These are phyloP conservation scores for Fusarium staphyleae DNA, from an alignment of 2,329 filamentous ascomycete genomes.

Conservation along the genomic window DNA sequence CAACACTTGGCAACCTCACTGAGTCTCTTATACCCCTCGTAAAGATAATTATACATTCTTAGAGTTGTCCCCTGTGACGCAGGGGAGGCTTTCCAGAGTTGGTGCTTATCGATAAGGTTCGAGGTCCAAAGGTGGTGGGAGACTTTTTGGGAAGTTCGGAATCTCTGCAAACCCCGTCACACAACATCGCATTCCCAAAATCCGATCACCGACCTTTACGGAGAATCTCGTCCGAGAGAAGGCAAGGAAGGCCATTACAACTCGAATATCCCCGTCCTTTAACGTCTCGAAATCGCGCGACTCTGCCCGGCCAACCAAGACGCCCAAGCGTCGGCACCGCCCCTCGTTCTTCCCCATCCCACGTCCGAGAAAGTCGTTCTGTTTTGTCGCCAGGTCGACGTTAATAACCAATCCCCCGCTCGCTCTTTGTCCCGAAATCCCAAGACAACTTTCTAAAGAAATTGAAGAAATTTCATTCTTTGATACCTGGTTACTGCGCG, in stretches of 20 bases:
- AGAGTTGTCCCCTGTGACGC: neutral
- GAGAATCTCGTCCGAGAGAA: neutral
- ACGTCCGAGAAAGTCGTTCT: constrained; percentile 23
- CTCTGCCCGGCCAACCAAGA: constrained; percentile 5
- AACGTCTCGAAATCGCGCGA: constrained; percentile 7
- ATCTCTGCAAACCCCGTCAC: constrained; percentile 37
- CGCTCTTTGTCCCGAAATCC: neutral
- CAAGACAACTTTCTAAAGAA: neutral
- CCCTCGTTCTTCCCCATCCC: constrained; percentile 30
- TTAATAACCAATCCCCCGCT: constrained; percentile 15
- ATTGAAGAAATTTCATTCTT: neutral
- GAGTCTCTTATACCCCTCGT: neutral
- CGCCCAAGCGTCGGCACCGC: constrained; percentile 15
- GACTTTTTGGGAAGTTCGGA: constrained; percentile 29
- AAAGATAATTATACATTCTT: neutral
- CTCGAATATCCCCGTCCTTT: constrained; percentile 5
- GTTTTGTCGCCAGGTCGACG: constrained; percentile 14
- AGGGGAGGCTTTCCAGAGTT: neutral
- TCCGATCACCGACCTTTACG: constrained; percentile 9
- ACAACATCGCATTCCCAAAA: constrained; percentile 33
- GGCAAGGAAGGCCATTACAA: neutral
- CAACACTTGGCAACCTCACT: neutral
- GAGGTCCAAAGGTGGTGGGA: constrained; percentile 30
- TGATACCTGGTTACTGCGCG: constrained; percentile 3
- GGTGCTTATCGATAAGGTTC: constrained; percentile 43